Evolutionary conservation across 2,329 filamentous ascomycete genomes (phyloP), one percentile per base, ranked within the genome.

Genomic region (Ploettnerulaceae sp.): DNA sequence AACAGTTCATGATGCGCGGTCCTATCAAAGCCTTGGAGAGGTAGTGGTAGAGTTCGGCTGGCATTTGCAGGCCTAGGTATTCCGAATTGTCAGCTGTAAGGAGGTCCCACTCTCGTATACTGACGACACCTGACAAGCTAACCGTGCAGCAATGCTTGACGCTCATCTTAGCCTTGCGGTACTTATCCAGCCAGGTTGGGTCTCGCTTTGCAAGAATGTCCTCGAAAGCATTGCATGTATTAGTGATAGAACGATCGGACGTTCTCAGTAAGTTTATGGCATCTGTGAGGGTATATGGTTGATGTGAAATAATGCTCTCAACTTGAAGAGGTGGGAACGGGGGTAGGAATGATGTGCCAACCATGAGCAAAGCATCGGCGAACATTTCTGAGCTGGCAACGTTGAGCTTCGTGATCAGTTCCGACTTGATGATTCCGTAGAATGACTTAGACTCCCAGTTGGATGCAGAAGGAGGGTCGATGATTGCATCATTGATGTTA

Each of bases 31-130:
- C 93, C 41, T 79, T 82, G 48, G 89, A 89, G 39, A 96, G 74
- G 65, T 97, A 97, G 66, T 89, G 86, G 64, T 91, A 90, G 14
- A 97, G 73, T 67, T 98, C 93, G 31, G 89, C 82, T 0, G 93
- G 89, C 4, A 98, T 73, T 49, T 90, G 85, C 49, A 94, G 79
- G n/a, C 89, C 89, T 52, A 96, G 79, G 62, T 96, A 90, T 61
- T 91, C 84, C 62, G 94, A 87, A 55, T 93, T 83, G 63, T 97
- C 90, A 35, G 77, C 77, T 2, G 93, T 90, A 15, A 89, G 77
- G 45, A 80, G 75, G 6, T 87, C 84, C 45, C 74, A 77, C 57
- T 90, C 82, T 58, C 88, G 75, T 12, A 89, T 84, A 49, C 79
- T 77, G 39, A 95, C 77, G 59, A 84, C 81, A 31, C 93, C 93